Conservation (phyloP, 345 rosid species). For the Gossypium bickii region DNA sequence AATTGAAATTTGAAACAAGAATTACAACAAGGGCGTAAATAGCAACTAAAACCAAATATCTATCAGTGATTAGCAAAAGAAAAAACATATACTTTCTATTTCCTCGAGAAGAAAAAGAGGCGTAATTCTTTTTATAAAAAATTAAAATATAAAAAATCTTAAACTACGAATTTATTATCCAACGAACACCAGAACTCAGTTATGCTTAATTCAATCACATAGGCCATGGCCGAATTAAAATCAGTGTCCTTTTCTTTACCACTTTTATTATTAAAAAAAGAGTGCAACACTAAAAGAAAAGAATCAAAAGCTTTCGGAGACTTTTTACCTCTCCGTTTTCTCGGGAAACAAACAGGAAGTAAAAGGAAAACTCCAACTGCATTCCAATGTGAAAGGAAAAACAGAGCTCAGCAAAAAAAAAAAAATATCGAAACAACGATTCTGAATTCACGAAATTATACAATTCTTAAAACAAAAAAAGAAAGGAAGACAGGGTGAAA, state of each 20-base stretch:
- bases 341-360: constrained; percentile 8
- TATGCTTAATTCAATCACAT: neutral
- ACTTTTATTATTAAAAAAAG: neutral
- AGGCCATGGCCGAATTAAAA: neutral
- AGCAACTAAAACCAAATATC: neutral
- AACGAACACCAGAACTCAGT: neutral
- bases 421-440: neutral
- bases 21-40: neutral
- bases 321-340: neutral
- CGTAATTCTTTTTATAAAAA: neutral
- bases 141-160: neutral
- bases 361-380: constrained; percentile 6
- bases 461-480: neutral
- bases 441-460: neutral
- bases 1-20: neutral
- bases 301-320: neutral
- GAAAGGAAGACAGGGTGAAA: neutral
- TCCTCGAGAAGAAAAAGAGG: neutral
- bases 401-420: constrained; percentile 1
- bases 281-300: neutral
- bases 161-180: neutral
- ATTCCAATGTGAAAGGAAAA: constrained; percentile 8
- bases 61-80: neutral
- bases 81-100: neutral
- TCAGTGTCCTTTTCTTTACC: neutral